A percentile compares a stretch with the other conserved stretches of the same genome.
Conservation (phyloP, 139 green algal genomes). For the Ettlia oleoabundans region DNA sequence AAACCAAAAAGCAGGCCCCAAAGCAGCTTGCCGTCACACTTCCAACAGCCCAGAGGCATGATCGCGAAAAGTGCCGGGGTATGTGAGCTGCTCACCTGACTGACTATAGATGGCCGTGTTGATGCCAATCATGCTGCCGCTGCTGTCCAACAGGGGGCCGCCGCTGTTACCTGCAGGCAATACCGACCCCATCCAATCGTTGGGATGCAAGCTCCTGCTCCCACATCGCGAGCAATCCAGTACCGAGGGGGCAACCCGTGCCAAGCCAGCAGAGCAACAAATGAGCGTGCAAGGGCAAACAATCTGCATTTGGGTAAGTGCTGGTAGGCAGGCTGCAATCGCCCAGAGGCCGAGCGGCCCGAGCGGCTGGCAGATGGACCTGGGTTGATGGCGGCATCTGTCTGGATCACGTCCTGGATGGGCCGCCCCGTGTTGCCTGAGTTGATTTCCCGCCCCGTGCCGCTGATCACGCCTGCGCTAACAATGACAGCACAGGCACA, state of each 20-base stretch:
- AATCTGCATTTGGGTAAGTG: not conserved
- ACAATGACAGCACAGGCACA: no score
- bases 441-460: constrained; percentile 72
- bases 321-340: no score
- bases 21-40: not conserved
- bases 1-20: not conserved
- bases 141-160: constrained; percentile 63
- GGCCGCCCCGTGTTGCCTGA: constrained; percentile 60
- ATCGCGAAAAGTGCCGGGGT: not conserved
- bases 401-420: constrained; percentile 87
- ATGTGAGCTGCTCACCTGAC: constrained; percentile 4
- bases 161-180: constrained; percentile 61
- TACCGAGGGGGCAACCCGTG: no score
- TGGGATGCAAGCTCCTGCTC: no score
- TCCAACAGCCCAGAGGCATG: not conserved
- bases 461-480: constrained; percentile 75
- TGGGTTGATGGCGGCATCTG: constrained; percentile 90
- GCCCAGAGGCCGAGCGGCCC: not conserved
- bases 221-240: no score
- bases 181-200: no score
- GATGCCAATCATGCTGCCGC: constrained; percentile 78
- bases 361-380: constrained; percentile 23
- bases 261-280: no score
- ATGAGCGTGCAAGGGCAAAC: not conserved
- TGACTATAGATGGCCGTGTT: constrained; percentile 87